Evolutionary conservation across 2,329 filamentous ascomycete genomes (phyloP).

Genomic region (Aspergillus sp.): DNA sequence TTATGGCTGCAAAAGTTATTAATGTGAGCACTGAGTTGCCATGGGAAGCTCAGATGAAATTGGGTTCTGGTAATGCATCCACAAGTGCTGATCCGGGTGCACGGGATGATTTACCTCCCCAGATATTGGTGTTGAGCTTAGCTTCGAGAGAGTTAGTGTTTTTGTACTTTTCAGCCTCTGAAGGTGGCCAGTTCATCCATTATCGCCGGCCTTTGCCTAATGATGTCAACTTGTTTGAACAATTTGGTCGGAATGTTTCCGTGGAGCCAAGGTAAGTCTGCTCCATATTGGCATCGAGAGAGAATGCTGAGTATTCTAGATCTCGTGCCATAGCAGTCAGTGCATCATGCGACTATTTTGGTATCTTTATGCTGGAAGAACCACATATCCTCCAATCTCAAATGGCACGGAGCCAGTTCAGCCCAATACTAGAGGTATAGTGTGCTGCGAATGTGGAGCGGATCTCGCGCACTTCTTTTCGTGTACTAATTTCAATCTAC

Average conservation of each 20-base stretch:
- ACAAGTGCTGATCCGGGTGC: slow-evolving; percentile 4
- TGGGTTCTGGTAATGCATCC: slow-evolving; percentile 8
- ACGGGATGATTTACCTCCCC: slow-evolving; percentile 53
- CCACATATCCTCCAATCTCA: slow-evolving; percentile 45
- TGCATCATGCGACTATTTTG: slow-evolving; percentile 61
- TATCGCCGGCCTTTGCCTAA: slow-evolving; percentile 53
- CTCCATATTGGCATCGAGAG: background rate
- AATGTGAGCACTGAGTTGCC: slow-evolving; percentile 45
- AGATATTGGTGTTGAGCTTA: slow-evolving; percentile 69
- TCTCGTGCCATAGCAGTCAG: slow-evolving; percentile 58
- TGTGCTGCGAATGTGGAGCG: no score
- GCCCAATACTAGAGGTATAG: slow-evolving; percentile 52
- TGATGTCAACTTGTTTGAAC: slow-evolving; percentile 45
- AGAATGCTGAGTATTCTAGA: slow-evolving; percentile 17
- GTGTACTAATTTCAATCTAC: no score
- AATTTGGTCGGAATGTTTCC: slow-evolving; percentile 59
- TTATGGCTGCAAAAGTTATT: slow-evolving; percentile 70
- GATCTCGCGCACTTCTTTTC: no score
- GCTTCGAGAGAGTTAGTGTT: slow-evolving; percentile 68
- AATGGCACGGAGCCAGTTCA: slow-evolving; percentile 43
- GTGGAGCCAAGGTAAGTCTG: slow-evolving; percentile 65
- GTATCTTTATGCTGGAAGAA: slow-evolving; percentile 61
- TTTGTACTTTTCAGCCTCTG: slow-evolving; percentile 52
- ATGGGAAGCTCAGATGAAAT: slow-evolving; percentile 25
- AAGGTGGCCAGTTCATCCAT: slow-evolving; percentile 52